Evolutionary conservation across 1,284 basidiomycete genomes (phyloP), one percentile per base, ranked within the genome.

Genomic region (Naganishia cerealis): DNA sequence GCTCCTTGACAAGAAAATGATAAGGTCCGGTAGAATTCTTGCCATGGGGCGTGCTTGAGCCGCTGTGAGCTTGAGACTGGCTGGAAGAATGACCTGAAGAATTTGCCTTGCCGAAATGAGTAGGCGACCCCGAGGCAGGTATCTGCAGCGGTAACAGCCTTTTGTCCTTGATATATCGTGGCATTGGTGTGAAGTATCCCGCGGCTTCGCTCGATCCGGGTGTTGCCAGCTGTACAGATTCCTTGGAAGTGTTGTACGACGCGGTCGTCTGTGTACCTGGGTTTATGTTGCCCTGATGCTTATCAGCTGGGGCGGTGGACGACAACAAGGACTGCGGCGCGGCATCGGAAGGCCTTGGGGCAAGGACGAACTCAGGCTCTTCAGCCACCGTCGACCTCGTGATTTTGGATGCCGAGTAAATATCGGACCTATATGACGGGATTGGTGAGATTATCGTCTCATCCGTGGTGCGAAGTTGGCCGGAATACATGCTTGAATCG

Each of bases 1-100:
- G 78, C 72, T 85, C 84, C 74, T 86, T 86, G 57, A 81, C 81
- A 18, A 85, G 74, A 46, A 85, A 80, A 33, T 83, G 77, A 70
- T 86, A 86, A 1, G 83, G 81, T 0, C 78, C 78, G 15, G 61
- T 42, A 9, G 48, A 15, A n/a, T 42, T 38, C 29, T 63, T 63
- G 12, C 50, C 39, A n/a, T 38, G 24, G n/a, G 13, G 39, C 15
- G 38, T 13, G 29, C 29, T 61, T n/a, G 58, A 16, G 2, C 38
- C 50, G 24, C 50, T 33, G 13, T 18, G 38, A 12, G n/a, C 26
- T 18, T 63, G 61, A 24, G 55, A 57, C 6, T 36, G 55, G 6
- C 15, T 16, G 33, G 21, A n/a, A 5, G 43, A 16, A 21, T 9
- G 21, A 10, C 61, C 61, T 6, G 16, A 21, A 24, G 21, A 26